These are phyloP conservation scores for Mycena amicta DNA, from an alignment of 768 basidiomycete species.

Conservation along the genomic window DNA sequence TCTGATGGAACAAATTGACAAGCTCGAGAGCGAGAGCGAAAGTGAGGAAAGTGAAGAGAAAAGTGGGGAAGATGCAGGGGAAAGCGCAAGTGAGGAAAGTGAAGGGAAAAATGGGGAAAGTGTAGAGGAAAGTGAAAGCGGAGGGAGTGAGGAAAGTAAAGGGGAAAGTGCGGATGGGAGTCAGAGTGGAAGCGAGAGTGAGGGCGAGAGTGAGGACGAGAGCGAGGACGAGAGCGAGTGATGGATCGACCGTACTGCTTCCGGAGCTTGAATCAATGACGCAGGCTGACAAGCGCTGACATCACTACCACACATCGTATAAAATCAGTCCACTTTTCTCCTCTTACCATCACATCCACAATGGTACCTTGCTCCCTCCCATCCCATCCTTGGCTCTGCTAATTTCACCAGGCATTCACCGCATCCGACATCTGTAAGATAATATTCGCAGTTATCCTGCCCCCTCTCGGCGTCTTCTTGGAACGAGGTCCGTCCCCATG, in stretches of 20 bases:
- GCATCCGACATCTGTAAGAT: slow-evolving; percentile 60
- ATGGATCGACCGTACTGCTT: no score
- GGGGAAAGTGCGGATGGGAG: no score
- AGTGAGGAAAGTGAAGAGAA: slow-evolving; percentile 34
- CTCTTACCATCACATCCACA: background rate
- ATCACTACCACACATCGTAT: background rate
- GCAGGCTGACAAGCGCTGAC: background rate
- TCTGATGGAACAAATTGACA: slow-evolving; percentile 83
- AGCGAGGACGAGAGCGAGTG: no score
- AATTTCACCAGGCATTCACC: slow-evolving; percentile 42
- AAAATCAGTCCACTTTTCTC: background rate
- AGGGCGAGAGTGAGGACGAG: slow-evolving; percentile 17
- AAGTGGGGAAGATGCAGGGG: slow-evolving; percentile 14
- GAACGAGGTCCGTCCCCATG: slow-evolving; percentile 53
- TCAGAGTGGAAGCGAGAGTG: slow-evolving; percentile 11
- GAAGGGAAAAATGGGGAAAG: background rate
- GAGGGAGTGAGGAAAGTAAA: slow-evolving; percentile 22
- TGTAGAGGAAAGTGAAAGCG: background rate
- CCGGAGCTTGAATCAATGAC: no score
- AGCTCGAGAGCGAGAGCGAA: slow-evolving; percentile 64
- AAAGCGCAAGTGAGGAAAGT: slow-evolving; percentile 17
- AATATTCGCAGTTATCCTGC: slow-evolving; percentile 66
- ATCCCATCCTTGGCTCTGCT: slow-evolving; percentile 1
- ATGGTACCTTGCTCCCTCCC: background rate
- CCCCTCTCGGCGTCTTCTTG: slow-evolving; percentile 86